phyloP scores from a whole-genome alignment of 1,284 basidiomycete genomes.

The Leccinum subspadiceum region DNA sequence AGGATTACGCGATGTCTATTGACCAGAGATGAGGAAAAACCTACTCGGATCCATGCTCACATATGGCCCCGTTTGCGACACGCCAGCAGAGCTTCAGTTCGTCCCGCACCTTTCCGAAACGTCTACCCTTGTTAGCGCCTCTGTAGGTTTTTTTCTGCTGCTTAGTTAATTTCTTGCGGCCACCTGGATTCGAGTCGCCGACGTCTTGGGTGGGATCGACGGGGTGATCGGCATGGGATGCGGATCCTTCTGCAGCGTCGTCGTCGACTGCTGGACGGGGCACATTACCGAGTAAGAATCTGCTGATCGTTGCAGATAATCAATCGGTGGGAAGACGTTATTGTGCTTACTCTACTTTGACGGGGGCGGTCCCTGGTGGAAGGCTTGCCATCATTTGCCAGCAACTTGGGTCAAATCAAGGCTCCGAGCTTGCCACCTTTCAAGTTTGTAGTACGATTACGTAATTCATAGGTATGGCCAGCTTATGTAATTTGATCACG shows the following conservation, averaged over 20 bases:
- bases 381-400: constrained; percentile 10
- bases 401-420: constrained; percentile 5
- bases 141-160: constrained; percentile 70
- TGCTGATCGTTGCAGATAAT: constrained; percentile 27
- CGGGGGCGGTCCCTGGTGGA: constrained; percentile 61
- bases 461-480: no score
- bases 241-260: constrained; percentile 72
- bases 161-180: constrained; percentile 48
- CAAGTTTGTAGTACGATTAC: no score
- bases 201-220: constrained; percentile 22
- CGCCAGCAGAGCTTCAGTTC: constrained; percentile 76
- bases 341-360: constrained; percentile 69
- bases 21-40: constrained; percentile 25
- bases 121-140: constrained; percentile 77
- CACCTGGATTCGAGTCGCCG: constrained; percentile 33
- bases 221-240: constrained; percentile 36
- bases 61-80: constrained; percentile 60
- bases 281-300: constrained; percentile 55
- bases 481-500: no score
- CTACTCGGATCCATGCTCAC: constrained; percentile 64
- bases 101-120: constrained; percentile 70
- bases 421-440: not conserved
- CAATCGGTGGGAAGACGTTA: not conserved
- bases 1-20: not conserved
- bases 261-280: constrained; percentile 57